These are phyloP conservation scores for Hyphopichia fennica DNA, from an alignment of 1,139 yeast species.

Conservation along the genomic window DNA sequence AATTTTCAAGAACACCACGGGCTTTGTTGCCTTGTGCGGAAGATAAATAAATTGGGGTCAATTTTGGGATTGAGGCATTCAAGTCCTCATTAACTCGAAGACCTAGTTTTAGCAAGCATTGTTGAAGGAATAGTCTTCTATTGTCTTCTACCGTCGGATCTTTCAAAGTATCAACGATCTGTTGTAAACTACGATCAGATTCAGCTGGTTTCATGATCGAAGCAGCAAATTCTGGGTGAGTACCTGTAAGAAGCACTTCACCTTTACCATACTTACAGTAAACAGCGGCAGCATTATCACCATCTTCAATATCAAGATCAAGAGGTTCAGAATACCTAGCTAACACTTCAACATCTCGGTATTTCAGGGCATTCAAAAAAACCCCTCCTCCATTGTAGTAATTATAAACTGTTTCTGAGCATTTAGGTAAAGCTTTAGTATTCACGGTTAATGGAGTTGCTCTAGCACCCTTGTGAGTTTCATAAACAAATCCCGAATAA, in stretches of 20 bases:
- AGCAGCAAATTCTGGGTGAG: slow-evolving; percentile 87
- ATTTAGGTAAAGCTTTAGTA: slow-evolving; percentile 22
- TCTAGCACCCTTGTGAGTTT: slow-evolving; percentile 71
- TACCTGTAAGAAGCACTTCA: slow-evolving; percentile 72
- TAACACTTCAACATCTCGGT: slow-evolving; percentile 62
- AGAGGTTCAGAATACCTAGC: slow-evolving; percentile 57
- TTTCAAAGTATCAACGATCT: slow-evolving; percentile 38
- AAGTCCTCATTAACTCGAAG: slow-evolving; percentile 59
- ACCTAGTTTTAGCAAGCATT: slow-evolving; percentile 60
- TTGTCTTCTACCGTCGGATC: slow-evolving; percentile 35
- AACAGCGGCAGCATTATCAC: slow-evolving; percentile 67
- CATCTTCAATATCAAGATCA: slow-evolving; percentile 31
- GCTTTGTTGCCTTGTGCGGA: slow-evolving; percentile 26
- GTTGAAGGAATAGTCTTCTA: slow-evolving; percentile 57
- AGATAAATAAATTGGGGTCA: slow-evolving; percentile 62
- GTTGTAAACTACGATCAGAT: slow-evolving; percentile 27
- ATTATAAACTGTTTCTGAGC: slow-evolving; percentile 23
- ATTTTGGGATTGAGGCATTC: slow-evolving; percentile 54
- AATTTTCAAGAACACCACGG: slow-evolving; percentile 23
- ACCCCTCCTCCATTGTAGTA: slow-evolving; percentile 90
- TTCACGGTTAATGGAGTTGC: slow-evolving; percentile 52
- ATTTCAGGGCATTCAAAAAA: slow-evolving; percentile 70
- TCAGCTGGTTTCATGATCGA: slow-evolving; percentile 37
- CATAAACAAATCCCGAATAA: slow-evolving; percentile 75
- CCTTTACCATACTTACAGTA: slow-evolving; percentile 73